A percentile compares a stretch with the other conserved stretches of the same genome.
Evolutionary conservation across 2,329 filamentous ascomycete species (phyloP).

Genomic region (Pestalotiopsis fici): DNA sequence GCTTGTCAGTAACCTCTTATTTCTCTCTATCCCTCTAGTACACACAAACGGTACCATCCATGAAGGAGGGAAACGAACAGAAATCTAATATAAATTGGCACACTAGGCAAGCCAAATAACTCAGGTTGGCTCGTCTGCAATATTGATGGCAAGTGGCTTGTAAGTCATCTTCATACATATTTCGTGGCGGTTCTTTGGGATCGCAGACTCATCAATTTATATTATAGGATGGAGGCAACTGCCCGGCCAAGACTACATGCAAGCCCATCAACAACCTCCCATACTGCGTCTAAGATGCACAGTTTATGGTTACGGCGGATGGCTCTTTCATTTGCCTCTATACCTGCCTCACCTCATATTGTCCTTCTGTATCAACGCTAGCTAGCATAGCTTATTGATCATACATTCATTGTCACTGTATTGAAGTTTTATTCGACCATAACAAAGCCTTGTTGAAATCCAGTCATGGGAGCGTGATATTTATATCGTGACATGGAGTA

Average conservation of each 20-base stretch:
- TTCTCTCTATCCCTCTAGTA: too few species aligned
- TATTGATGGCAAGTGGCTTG: constrained; percentile 25
- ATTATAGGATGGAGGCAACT: constrained; percentile 24
- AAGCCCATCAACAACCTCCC: constrained; percentile 27
- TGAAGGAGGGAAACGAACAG: too few species aligned
- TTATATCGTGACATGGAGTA: too few species aligned
- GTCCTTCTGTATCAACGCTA: too few species aligned
- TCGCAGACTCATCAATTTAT: background rate
- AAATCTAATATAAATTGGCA: too few species aligned
- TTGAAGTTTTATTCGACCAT: too few species aligned
- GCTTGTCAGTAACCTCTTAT: constrained; percentile 12
- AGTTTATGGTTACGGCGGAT: background rate
- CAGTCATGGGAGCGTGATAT: too few species aligned
- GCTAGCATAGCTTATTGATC: too few species aligned
- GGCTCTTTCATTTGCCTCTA: background rate
- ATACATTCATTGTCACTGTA: too few species aligned
- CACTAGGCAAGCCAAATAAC: constrained; percentile 20
- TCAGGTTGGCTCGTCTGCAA: constrained; percentile 31
- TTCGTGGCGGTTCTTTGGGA: background rate
- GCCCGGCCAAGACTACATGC: constrained; percentile 22
- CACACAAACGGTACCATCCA: too few species aligned
- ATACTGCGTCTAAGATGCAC: constrained; percentile 24
- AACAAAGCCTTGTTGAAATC: too few species aligned
- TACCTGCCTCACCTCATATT: background rate
- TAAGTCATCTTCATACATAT: constrained; percentile 13